A percentile compares a stretch with the other conserved stretches of the same genome.
phyloP scores from a whole-genome alignment of 1,284 basidiomycete species.

The Rhodotorula sp. region DNA sequence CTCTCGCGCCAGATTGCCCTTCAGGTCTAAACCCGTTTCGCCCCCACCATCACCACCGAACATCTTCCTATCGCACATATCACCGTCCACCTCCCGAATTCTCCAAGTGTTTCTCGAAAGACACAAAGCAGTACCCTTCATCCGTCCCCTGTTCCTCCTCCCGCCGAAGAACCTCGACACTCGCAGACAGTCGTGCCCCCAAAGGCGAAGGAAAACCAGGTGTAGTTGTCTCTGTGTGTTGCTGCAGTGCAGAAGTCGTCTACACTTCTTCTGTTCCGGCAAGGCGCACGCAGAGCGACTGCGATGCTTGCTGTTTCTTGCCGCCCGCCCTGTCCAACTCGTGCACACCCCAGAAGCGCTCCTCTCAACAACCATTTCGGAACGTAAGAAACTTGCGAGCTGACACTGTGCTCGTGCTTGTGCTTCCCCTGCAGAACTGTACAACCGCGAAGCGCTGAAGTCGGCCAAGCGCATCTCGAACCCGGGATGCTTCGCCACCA shows the following conservation, averaged over 20 bases:
- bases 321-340: too few species aligned
- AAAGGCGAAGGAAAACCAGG: neutral
- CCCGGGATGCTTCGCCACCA: conserved; percentile 96
- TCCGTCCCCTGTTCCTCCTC: neutral
- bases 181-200: neutral
- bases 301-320: neutral
- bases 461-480: conserved; percentile 84
- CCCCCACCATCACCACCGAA: neutral
- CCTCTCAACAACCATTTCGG: neutral
- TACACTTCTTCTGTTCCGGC: neutral
- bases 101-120: too few species aligned
- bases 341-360: too few species aligned
- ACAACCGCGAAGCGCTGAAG: conserved; percentile 70
- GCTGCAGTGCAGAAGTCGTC: conserved; percentile 15
- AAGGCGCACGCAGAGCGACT: neutral
- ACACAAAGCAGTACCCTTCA: neutral
- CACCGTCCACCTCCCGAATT: neutral
- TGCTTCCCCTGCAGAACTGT: conserved; percentile 67
- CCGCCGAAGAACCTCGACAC: neutral
- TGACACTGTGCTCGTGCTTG: neutral
- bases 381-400: neutral
- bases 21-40: neutral
- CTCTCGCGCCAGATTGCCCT: conserved; percentile 32
- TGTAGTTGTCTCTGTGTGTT: conserved; percentile 8
- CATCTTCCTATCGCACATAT: neutral